These are phyloP conservation scores for Pharus latifolius DNA, from an alignment of 176 grass and related monocot species.

Conservation along the genomic window DNA sequence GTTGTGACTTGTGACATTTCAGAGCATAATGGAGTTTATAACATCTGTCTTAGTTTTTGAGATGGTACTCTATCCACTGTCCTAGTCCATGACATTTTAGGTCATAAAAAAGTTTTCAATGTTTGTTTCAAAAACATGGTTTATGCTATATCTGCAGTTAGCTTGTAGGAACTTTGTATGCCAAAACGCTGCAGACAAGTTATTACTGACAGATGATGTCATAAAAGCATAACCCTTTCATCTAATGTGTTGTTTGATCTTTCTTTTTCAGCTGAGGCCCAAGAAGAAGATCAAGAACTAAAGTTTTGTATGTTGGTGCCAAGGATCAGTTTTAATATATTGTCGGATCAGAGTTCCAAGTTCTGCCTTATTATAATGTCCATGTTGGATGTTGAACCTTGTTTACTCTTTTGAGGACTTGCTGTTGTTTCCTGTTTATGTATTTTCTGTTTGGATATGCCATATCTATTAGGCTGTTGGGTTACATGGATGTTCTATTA, in stretches of 20 bases:
- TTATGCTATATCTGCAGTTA: no score
- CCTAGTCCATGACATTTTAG: not conserved
- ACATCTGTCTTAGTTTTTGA: not conserved
- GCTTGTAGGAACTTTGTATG: no score
- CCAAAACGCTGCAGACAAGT: no score
- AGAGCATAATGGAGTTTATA: not conserved
- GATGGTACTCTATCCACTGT: not conserved
- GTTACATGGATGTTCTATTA: no score
- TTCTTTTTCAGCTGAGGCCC: slow-evolving; percentile 56
- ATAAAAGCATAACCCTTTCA: no score
- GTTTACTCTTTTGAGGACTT: not conserved
- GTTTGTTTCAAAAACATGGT: no score
- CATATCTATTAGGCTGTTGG: no score
- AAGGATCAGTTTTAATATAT: not conserved
- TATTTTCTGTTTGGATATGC: no score
- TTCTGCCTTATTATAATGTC: not conserved
- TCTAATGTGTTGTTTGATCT: not conserved
- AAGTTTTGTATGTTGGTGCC: not conserved
- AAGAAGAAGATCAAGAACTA: slow-evolving; percentile 98
- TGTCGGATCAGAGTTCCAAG: not conserved
- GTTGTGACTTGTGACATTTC: no score
- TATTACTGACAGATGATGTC: no score
- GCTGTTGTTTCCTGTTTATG: not conserved
- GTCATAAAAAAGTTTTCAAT: not conserved
- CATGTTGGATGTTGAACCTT: not conserved